A percentile compares a stretch with the other conserved stretches of the same genome.
Conservation (phyloP, 2,329 filamentous ascomycete species). For the Helicocarpus griseus region DNA sequence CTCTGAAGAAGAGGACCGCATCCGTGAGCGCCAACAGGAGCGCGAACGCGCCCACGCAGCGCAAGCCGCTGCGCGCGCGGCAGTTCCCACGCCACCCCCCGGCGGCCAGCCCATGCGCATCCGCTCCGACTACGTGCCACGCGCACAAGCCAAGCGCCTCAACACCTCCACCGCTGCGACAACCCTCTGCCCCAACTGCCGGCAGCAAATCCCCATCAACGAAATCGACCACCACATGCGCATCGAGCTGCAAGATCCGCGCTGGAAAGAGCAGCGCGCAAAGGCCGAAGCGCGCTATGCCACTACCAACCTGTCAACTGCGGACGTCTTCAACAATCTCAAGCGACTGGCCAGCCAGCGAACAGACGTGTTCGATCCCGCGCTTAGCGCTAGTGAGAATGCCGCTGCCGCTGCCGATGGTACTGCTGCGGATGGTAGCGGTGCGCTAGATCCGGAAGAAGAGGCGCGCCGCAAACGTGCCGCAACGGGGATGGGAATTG, state of each 20-base stretch:
- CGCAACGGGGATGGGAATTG: slow-evolving; percentile 39
- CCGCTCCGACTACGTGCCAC: slow-evolving; percentile 82
- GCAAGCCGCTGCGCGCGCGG: slow-evolving; percentile 67
- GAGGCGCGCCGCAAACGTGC: slow-evolving; percentile 68
- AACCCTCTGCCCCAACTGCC: slow-evolving; percentile 84
- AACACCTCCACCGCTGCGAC: slow-evolving; percentile 51
- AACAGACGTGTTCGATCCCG: slow-evolving; percentile 70
- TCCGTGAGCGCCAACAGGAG: slow-evolving; percentile 45
- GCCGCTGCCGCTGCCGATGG: background rate
- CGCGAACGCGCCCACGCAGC: slow-evolving; percentile 62
- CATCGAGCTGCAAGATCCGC: slow-evolving; percentile 86
- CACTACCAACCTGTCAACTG: slow-evolving; percentile 76
- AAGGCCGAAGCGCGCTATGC: slow-evolving; percentile 77
- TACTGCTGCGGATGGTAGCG: background rate
- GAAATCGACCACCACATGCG: slow-evolving; percentile 90
- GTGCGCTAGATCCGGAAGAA: slow-evolving; percentile 55
- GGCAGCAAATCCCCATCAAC: slow-evolving; percentile 74
- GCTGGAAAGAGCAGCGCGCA: slow-evolving; percentile 91
- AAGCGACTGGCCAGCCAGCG: slow-evolving; percentile 89
- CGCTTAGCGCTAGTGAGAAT: slow-evolving; percentile 19
- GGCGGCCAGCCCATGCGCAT: slow-evolving; percentile 63
- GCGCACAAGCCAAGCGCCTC: slow-evolving; percentile 63
- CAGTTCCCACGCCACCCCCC: slow-evolving; percentile 37
- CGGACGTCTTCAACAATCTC: slow-evolving; percentile 84
- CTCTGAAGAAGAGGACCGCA: slow-evolving; percentile 44